These are phyloP conservation scores for Quercus glauca DNA, from an alignment of 306 rosid species.

Conservation along the genomic window DNA sequence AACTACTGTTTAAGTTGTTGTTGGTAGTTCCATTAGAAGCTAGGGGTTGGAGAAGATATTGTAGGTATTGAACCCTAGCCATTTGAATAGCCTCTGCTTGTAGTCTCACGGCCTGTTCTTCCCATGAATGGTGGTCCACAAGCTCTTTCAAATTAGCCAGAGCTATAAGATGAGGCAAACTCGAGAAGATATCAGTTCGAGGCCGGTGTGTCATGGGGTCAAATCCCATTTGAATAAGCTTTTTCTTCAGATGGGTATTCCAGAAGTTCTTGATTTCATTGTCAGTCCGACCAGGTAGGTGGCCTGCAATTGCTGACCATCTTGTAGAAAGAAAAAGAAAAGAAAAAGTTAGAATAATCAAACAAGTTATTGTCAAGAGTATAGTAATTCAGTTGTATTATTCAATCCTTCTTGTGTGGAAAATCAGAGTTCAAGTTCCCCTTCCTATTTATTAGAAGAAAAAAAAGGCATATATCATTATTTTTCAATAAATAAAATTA, in stretches of 20 bases:
- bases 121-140: constrained; percentile 43
- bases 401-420: no score
- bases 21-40: constrained; percentile 12
- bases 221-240: constrained; percentile 62
- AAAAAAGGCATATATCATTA: not conserved
- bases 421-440: no score
- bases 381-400: no score
- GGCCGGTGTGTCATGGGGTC: constrained; percentile 70
- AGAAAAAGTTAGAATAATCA: not conserved
- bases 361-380: no score
- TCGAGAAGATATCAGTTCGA: constrained; percentile 58
- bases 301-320: constrained; percentile 69
- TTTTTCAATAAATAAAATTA: not conserved
- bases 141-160: constrained; percentile 62
- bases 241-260: constrained; percentile 63
- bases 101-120: constrained; percentile 46
- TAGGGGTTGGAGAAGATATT: constrained; percentile 45
- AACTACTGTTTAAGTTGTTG: constrained; percentile 1
- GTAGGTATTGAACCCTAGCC: constrained; percentile 51
- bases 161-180: constrained; percentile 62
- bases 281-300: constrained; percentile 64
- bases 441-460: no score
- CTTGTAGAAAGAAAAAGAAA: constrained; percentile 15
- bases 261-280: constrained; percentile 64
- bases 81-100: constrained; percentile 61